Percentiles rank a stretch among this genome's conserved stretches.
Conservation (phyloP, 2,329 filamentous ascomycete species). For the Hypoxylon sp. region DNA sequence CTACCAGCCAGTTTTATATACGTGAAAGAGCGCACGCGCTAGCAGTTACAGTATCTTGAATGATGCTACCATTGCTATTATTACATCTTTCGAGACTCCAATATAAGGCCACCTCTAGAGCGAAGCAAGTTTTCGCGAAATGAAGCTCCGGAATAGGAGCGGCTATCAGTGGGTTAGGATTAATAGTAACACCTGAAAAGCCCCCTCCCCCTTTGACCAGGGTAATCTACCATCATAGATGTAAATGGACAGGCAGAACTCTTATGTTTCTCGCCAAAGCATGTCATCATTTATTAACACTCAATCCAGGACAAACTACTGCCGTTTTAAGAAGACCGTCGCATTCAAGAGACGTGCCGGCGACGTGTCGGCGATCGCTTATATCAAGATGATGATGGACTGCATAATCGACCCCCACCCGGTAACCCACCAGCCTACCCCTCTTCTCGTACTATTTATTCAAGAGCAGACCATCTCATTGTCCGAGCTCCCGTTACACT, state of each 20-base stretch:
- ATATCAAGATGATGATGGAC: constrained; percentile 35
- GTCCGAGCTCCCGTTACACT: neutral
- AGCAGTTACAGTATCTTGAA: no score
- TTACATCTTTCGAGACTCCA: neutral
- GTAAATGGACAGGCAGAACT: neutral
- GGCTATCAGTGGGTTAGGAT: neutral
- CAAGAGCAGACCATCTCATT: constrained; percentile 6
- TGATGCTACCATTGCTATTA: no score
- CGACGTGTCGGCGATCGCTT: constrained; percentile 23
- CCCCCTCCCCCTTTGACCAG: neutral
- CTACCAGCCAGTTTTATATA: no score
- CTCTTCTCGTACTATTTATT: constrained; percentile 29
- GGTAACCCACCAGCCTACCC: constrained; percentile 27
- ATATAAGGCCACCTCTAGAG: neutral
- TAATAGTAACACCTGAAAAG: neutral
- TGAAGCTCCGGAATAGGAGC: constrained; percentile 2
- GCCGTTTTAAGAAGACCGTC: neutral
- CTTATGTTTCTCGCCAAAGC: neutral
- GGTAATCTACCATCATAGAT: neutral
- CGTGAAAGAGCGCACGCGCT: no score
- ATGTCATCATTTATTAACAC: neutral
- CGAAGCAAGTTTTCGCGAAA: neutral
- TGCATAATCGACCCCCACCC: constrained; percentile 32
- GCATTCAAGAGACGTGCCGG: neutral
- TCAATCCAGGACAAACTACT: constrained; percentile 1